Percentiles rank a stretch among this genome's conserved stretches.
Conservation (phyloP, 768 basidiomycete genomes). For the Lepiota brunneoincarnata region DNA sequence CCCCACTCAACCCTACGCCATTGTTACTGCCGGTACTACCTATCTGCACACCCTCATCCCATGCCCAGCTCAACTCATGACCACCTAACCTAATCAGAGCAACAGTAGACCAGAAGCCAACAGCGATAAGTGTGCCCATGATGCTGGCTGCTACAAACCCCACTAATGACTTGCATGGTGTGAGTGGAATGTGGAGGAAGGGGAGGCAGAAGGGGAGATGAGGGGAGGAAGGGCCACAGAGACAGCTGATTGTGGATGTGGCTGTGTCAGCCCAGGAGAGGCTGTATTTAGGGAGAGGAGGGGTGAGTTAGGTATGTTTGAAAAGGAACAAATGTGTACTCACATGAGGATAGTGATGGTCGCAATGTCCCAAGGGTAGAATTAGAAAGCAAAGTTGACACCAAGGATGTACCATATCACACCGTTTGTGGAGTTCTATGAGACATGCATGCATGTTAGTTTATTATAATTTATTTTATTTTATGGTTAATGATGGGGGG, state of each 20-base stretch:
- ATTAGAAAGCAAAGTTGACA: slow-evolving; percentile 68
- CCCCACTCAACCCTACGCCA: slow-evolving; percentile 30
- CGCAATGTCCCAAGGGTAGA: slow-evolving; percentile 85
- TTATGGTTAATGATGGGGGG: neutral
- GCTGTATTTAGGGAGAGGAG: slow-evolving; percentile 35
- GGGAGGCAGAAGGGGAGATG: slow-evolving; percentile 39
- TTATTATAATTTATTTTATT: too few relatives aligned
- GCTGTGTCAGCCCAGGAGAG: slow-evolving; percentile 96
- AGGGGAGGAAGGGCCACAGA: slow-evolving; percentile 71
- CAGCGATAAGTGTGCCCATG: slow-evolving; percentile 66
- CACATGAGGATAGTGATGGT: slow-evolving; percentile 89
- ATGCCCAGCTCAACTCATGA: slow-evolving; percentile 51
- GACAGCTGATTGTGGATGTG: slow-evolving; percentile 88
- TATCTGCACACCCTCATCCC: slow-evolving; percentile 48
- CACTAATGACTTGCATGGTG: slow-evolving; percentile 80
- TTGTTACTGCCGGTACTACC: too few relatives aligned
- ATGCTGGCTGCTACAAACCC: slow-evolving; percentile 80
- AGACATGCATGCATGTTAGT: too few relatives aligned
- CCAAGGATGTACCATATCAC: slow-evolving; percentile 92
- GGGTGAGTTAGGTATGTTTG: neutral
- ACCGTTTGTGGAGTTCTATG: slow-evolving; percentile 72
- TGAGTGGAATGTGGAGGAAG: slow-evolving; percentile 61
- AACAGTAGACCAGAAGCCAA: slow-evolving; percentile 71
- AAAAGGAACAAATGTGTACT: slow-evolving; percentile 25
- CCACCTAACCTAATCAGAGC: slow-evolving; percentile 42